Evolutionary conservation across 2,329 filamentous ascomycete species (phyloP).

Genomic region (Aspergillus nomiae): DNA sequence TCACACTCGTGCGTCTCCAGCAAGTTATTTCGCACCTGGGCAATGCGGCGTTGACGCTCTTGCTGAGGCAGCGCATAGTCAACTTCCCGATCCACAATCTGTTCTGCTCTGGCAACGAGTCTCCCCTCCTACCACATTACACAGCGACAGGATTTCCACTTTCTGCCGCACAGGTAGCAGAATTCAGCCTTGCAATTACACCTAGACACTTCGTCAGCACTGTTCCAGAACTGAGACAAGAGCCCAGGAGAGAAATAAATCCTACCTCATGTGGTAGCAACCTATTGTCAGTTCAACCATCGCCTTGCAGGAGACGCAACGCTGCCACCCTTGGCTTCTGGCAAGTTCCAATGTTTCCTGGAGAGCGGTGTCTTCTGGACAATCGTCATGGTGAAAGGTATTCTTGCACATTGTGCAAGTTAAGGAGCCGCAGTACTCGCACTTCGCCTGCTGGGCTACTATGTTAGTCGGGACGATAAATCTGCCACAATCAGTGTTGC

Average conservation of each 20-base stretch:
- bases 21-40: not conserved
- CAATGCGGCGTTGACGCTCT: not conserved
- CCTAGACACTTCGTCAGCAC: not conserved
- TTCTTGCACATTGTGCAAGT: not conserved
- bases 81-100: not conserved
- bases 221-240: too few species aligned
- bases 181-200: not conserved
- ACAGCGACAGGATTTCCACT: not conserved
- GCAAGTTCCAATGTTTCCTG: not conserved
- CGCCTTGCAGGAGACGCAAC: not conserved
- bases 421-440: not conserved
- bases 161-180: not conserved
- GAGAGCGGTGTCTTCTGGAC: not conserved
- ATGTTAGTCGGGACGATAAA: not conserved
- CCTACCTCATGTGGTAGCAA: not conserved
- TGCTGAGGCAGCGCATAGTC: not conserved
- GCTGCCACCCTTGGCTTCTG: not conserved
- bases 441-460: not conserved
- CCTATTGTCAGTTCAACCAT: not conserved
- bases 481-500: not conserved
- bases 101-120: not conserved
- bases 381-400: not conserved
- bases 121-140: not conserved
- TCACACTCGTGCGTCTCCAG: not conserved
- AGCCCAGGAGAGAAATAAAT: not conserved